A percentile compares a stretch with the other conserved stretches of the same genome.
Conservation (phyloP, 108 stramenopile species). For the Chaetoceros muelleri region DNA sequence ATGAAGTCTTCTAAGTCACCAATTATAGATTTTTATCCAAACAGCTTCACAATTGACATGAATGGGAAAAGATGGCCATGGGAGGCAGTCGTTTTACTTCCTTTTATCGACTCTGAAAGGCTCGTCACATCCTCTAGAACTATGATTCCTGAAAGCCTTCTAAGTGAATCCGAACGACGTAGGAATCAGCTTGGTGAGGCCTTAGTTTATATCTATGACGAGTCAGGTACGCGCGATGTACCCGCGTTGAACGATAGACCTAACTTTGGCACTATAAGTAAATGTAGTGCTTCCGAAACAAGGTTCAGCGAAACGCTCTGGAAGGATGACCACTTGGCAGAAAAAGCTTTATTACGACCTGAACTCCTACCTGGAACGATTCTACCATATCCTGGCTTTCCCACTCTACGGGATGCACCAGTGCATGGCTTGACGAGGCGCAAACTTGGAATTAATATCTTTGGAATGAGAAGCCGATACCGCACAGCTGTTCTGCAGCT, state of each 20-base stretch:
- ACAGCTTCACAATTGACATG: conserved; percentile 74
- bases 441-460: conserved; percentile 54
- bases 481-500: conserved; percentile 63
- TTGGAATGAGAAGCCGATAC: conserved; percentile 64
- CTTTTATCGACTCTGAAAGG: conserved; percentile 90
- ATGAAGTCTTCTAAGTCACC: conserved; percentile 81
- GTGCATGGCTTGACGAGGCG: conserved; percentile 38
- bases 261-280: conserved; percentile 19
- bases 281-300: conserved; percentile 19
- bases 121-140: conserved; percentile 48
- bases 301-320: conserved; percentile 26
- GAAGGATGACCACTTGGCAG: conserved; percentile 17
- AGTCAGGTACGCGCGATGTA: conserved; percentile 3
- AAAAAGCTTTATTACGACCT: conserved; percentile 42
- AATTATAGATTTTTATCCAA: conserved; percentile 86
- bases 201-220: conserved; percentile 29
- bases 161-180: conserved; percentile 52
- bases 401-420: conserved; percentile 67
- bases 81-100: conserved; percentile 95
- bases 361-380: conserved; percentile 31
- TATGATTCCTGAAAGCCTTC: conserved; percentile 29
- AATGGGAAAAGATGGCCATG: conserved; percentile 94
- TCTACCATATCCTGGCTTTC: conserved; percentile 60
- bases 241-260: conserved; percentile 6
- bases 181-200: conserved; percentile 51